These are phyloP conservation scores for Boletus coccyginus DNA, from an alignment of 768 basidiomycete species.

Conservation along the genomic window DNA sequence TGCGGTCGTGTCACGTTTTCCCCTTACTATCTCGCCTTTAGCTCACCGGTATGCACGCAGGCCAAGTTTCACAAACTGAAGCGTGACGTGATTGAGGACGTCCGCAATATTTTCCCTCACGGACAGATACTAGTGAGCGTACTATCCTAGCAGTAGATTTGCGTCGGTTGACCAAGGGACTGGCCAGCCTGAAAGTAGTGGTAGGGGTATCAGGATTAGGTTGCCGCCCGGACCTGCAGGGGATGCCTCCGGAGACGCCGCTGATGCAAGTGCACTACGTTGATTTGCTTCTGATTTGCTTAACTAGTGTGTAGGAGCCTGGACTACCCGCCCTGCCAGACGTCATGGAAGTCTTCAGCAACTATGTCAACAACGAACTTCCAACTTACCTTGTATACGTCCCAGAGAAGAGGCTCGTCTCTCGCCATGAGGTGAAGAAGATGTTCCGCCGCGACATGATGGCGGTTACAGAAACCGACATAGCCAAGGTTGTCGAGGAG, in stretches of 20 bases:
- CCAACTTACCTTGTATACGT: slow-evolving; percentile 30
- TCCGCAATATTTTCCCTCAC: slow-evolving; percentile 26
- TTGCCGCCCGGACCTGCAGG: slow-evolving; percentile 17
- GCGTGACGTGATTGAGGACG: slow-evolving; percentile 28
- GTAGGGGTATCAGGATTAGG: slow-evolving; percentile 21
- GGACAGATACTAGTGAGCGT: slow-evolving; percentile 27
- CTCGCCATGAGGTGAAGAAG: slow-evolving; percentile 31
- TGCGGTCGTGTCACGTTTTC: background rate
- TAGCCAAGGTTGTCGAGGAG: slow-evolving; percentile 14
- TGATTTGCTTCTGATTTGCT: background rate
- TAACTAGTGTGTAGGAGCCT: slow-evolving; percentile 10
- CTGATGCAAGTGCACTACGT: slow-evolving; percentile 8
- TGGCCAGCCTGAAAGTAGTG: slow-evolving; percentile 23
- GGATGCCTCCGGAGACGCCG: background rate
- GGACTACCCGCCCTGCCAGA: slow-evolving; percentile 18
- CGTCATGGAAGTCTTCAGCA: slow-evolving; percentile 21
- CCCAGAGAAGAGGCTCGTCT: slow-evolving; percentile 23
- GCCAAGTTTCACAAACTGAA: slow-evolving; percentile 31
- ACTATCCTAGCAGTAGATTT: background rate
- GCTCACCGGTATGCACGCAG: background rate
- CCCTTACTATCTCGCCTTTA: background rate
- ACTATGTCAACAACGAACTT: slow-evolving; percentile 29
- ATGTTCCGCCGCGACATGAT: slow-evolving; percentile 28
- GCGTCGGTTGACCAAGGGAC: background rate
- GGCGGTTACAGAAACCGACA: slow-evolving; percentile 25